phyloP scores from a whole-genome alignment of 2,329 filamentous ascomycete species.

The Venturia oleaginea region DNA sequence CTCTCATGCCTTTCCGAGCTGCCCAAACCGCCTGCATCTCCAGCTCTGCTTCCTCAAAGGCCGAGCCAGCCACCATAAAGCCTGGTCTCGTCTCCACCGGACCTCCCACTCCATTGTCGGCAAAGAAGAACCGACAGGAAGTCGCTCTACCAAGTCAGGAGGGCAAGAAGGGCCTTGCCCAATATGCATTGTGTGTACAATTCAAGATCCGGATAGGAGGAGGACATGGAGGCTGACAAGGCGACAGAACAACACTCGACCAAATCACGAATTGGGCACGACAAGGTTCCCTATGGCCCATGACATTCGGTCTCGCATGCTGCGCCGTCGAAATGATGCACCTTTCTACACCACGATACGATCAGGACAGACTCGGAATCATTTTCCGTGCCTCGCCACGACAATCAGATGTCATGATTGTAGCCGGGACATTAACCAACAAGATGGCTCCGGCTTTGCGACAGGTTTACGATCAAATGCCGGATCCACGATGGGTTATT shows the following conservation, averaged over 20 bases:
- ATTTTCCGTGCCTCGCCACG: conserved; percentile 86
- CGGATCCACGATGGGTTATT: conserved; percentile 78
- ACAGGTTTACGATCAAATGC: conserved; percentile 94
- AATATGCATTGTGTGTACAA: conserved; percentile 72
- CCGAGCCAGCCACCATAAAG: conserved; percentile 42
- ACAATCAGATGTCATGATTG: conserved; percentile 91
- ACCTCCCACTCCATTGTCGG: conserved; percentile 42
- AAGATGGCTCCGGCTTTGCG: conserved; percentile 90
- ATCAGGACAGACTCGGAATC: conserved; percentile 81
- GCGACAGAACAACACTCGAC: conserved; percentile 63
- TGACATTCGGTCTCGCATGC: conserved; percentile 85
- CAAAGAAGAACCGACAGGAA: conserved; percentile 54
- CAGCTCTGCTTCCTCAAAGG: conserved; percentile 54
- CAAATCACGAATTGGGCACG: conserved; percentile 79
- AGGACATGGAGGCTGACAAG: neutral
- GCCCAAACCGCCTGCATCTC: conserved; percentile 55
- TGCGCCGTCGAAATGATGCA: conserved; percentile 95
- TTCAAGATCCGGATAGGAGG: neutral
- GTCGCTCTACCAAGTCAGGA: conserved; percentile 72
- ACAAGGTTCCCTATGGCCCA: conserved; percentile 82
- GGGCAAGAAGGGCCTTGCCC: conserved; percentile 66
- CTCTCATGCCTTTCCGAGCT: conserved; percentile 55
- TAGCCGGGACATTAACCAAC: conserved; percentile 86
- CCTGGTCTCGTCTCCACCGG: conserved; percentile 44
- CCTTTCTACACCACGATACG: conserved; percentile 81